A percentile compares a stretch with the other conserved stretches of the same genome.
These are phyloP conservation scores for Rostrohypoxylon terebratum DNA, from an alignment of 495 filamentous ascomycete genomes.

Conservation along the genomic window DNA sequence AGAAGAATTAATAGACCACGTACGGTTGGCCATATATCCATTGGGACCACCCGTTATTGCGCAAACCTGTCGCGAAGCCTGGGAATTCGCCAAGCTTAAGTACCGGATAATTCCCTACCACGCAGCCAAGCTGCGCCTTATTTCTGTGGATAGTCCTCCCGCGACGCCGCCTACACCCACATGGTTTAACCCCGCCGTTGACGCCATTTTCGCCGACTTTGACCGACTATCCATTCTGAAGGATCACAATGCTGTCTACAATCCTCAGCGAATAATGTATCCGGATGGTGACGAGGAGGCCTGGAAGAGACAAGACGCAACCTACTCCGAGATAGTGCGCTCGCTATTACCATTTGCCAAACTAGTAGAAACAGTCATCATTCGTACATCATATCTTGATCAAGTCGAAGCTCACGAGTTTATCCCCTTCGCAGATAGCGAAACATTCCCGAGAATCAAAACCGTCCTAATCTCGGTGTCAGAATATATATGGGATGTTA, in stretches of 20 bases:
- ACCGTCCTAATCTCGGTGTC: neutral
- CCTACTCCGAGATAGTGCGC: constrained; percentile 1
- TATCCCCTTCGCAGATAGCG: neutral
- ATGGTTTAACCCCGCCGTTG: constrained; percentile 5
- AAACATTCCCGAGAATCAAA: neutral
- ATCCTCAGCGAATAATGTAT: neutral
- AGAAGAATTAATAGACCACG: neutral
- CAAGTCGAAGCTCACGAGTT: neutral
- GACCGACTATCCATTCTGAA: neutral
- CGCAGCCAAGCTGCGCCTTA: neutral
- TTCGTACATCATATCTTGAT: neutral
- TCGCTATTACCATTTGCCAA: neutral
- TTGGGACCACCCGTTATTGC: constrained; percentile 2
- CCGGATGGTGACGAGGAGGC: neutral
- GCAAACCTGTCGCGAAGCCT: neutral
- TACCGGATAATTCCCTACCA: constrained; percentile 1
- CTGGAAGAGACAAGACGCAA: neutral
- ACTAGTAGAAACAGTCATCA: neutral
- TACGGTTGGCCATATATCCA: neutral
- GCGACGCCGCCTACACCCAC: neutral
- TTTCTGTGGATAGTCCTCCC: neutral
- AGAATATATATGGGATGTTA: neutral
- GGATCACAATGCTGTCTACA: neutral
- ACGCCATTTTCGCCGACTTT: neutral
- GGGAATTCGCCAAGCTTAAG: neutral